Evolutionary conservation across 306 rosid genomes (phyloP).

Genomic region (Quercus glauca): DNA sequence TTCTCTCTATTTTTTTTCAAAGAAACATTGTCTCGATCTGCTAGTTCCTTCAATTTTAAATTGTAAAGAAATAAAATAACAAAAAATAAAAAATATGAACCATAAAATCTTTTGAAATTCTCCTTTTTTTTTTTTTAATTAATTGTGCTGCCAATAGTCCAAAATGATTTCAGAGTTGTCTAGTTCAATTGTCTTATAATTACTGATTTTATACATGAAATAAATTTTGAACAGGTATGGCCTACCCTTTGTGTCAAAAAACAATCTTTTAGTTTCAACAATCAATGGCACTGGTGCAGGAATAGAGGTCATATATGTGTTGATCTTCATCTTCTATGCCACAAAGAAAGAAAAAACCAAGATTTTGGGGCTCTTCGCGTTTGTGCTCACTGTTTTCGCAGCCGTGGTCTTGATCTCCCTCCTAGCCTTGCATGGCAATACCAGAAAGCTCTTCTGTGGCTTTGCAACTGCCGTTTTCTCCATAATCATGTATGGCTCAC

Average conservation of each 20-base stretch:
- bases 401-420: constrained; percentile 67
- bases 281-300: constrained; percentile 71
- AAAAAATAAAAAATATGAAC: not conserved
- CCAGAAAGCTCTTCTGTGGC: constrained; percentile 78
- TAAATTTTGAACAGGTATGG: constrained; percentile 62
- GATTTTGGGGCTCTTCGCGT: constrained; percentile 44
- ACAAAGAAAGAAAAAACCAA: constrained; percentile 56
- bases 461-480: constrained; percentile 69
- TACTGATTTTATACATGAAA: not conserved
- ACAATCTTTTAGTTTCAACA: constrained; percentile 77
- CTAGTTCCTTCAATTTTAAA: too few relatives aligned
- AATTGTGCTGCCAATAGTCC: too few relatives aligned
- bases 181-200: not conserved
- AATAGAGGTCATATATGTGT: constrained; percentile 67
- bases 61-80: not conserved
- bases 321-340: constrained; percentile 51
- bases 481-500: constrained; percentile 87
- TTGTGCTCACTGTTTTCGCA: constrained; percentile 43
- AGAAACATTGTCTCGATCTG: too few relatives aligned
- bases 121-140: too few relatives aligned
- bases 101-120: too few relatives aligned
- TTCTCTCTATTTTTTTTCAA: too few relatives aligned
- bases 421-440: constrained; percentile 46
- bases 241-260: constrained; percentile 73
- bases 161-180: too few relatives aligned